Base-by-base conservation (phyloP, 352 stramenopile species). In the Ophiocytium majus region DNA sequence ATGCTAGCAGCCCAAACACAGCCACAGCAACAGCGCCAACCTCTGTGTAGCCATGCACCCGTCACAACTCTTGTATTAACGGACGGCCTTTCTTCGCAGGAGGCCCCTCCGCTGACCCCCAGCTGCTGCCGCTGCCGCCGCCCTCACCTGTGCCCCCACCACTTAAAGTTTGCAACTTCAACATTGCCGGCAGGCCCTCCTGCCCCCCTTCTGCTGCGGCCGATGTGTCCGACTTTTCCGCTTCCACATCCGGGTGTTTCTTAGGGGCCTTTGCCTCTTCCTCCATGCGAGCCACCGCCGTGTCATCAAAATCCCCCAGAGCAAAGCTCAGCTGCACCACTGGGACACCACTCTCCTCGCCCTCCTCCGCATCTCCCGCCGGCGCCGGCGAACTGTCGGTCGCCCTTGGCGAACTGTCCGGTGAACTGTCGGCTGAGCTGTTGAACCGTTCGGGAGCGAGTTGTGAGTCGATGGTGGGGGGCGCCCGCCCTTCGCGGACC, bases 251-350 rank as follows among this genome's bases (percentile, higher is more conserved):
- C n/a, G n/a, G n/a, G n/a, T n/a, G n/a, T n/a, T n/a, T n/a, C n/a
- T n/a, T n/a, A n/a, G n/a, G n/a, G n/a, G n/a, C n/a, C 43, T 57
- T 5, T 57, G 43, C 43, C 43, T 57, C 43, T 57, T 71, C 57
- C 28, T 78, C 66, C 5, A 78, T 17, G 5, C 14, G 32, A 43
- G 66, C 66, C 5, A 78, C 35, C 32, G 66, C 5, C 5, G 66
- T 78, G 32, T 78, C 66, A 78, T 78, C 66, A 78, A 78, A 78
- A 14, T 78, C 66, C 14, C 66, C 66, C 32, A 78, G 35, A 35
- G 66, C 66, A 78, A 78, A 78, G 66, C 66, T 78, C 35, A 78
- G 35, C 66, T 78, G 66, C 5, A 78, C 66, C 32, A 43, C 35
- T n/a, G n/a, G n/a, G n/a, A n/a, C n/a, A n/a, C n/a, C n/a, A n/a